A percentile compares a stretch with the other conserved stretches of the same genome.
Conservation (phyloP, 306 rosid species). For the Coriaria nepalensis region DNA sequence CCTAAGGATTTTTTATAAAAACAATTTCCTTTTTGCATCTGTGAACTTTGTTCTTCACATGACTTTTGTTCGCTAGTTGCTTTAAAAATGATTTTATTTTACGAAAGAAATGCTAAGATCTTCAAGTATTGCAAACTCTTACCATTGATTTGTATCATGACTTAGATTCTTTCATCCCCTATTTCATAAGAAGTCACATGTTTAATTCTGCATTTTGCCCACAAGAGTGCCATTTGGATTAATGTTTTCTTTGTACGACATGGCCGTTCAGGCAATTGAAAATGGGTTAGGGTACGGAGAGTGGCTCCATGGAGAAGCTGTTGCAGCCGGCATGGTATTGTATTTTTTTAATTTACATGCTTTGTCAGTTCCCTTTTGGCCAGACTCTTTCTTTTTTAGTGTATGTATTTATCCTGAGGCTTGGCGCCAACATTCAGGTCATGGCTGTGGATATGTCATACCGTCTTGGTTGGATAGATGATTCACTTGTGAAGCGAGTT, state of each 20-base stretch:
- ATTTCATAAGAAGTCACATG: too few species aligned
- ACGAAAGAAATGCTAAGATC: too few species aligned
- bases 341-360: background rate
- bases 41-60: too few species aligned
- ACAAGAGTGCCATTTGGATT: constrained; percentile 7
- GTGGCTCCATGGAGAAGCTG: constrained; percentile 99
- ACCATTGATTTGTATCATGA: too few species aligned
- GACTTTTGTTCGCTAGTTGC: too few species aligned
- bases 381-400: constrained; percentile 6
- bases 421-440: constrained; percentile 37
- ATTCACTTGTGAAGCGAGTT: constrained; percentile 67
- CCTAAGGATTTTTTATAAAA: too few species aligned
- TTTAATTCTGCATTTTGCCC: constrained; percentile 7
- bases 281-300: constrained; percentile 76
- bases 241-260: constrained; percentile 11
- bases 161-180: too few species aligned
- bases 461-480: constrained; percentile 94
- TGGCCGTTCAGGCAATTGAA: constrained; percentile 68
- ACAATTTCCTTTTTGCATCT: too few species aligned
- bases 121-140: too few species aligned
- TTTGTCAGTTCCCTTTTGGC: constrained; percentile 2
- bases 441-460: constrained; percentile 96
- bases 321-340: constrained; percentile 87
- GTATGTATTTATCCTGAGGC: constrained; percentile 8
- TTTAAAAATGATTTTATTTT: too few species aligned